These are phyloP conservation scores for Colletotrichum camelliae DNA, from an alignment of 2,329 filamentous ascomycete genomes.

Conservation along the genomic window DNA sequence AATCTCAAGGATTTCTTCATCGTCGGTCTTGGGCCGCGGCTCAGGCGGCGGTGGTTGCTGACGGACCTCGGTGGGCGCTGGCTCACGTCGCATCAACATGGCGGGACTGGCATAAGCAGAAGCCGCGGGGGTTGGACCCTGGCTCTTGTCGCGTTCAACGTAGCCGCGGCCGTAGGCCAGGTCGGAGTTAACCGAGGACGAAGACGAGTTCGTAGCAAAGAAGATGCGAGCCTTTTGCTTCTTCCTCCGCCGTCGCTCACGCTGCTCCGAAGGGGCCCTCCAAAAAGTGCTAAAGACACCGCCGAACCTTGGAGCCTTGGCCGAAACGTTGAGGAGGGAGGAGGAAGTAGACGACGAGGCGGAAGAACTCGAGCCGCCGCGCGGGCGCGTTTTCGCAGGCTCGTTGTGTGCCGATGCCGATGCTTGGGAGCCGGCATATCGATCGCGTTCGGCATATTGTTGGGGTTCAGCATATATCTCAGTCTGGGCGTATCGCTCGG, in stretches of 20 bases:
- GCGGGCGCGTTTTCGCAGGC: constrained; percentile 26
- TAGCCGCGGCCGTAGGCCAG: constrained; percentile 71
- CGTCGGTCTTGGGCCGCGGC: constrained; percentile 50
- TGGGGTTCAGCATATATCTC: neutral
- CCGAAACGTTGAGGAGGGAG: constrained; percentile 72
- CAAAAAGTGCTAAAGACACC: constrained; percentile 70
- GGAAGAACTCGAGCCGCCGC: constrained; percentile 38
- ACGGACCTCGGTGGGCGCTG: constrained; percentile 2
- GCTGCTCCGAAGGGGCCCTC: constrained; percentile 62
- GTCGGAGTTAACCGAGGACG: constrained; percentile 71
- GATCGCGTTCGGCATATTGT: constrained; percentile 2
- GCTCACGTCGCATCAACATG: constrained; percentile 4
- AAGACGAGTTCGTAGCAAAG: constrained; percentile 67
- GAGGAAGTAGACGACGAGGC: constrained; percentile 60
- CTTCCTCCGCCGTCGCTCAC: constrained; percentile 40
- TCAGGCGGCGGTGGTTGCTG: constrained; percentile 26
- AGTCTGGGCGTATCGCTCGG: constrained; percentile 6
- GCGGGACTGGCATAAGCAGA: constrained; percentile 8
- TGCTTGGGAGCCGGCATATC: constrained; percentile 7
- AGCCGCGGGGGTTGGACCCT: constrained; percentile 32
- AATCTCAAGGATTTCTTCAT: constrained; percentile 59
- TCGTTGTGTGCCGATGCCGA: constrained; percentile 10
- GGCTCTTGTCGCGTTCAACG: constrained; percentile 45
- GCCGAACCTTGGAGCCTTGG: constrained; percentile 51
- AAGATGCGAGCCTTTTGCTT: constrained; percentile 60